Base-by-base conservation (phyloP, 805 yeast genomes). In the Tanozyma kutaoensis region DNA sequence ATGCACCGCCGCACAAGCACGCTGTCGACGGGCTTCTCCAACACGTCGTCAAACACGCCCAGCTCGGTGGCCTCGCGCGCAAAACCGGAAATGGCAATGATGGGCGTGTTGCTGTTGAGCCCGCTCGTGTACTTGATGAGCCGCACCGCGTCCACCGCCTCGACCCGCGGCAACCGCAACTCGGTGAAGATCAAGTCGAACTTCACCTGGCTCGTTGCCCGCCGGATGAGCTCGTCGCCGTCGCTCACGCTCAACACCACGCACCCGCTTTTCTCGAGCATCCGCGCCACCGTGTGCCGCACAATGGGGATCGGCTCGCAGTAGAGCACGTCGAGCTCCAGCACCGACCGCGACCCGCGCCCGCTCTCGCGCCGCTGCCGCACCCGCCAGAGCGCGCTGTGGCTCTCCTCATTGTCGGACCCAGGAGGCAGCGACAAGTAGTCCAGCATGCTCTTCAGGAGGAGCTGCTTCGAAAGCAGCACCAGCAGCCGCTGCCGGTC, bases 221-320 rank as follows among this genome's bases (percentile, higher is more conserved):
- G 56, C 33, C 91, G 63, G 10, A 85, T 68, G 32, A 85, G 59
- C 34, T 85, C 95, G 33, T 84, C 88, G 2, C 93, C 95, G 32
- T 74, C 73, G 0, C 73, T 58, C 5, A 81, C 78, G 3, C 79
- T 60, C 4, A 81, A 79, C 7, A 84, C 94, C 9, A 76, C 71
- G 52, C 94, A 84, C 1, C 93, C 93, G 14, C 74, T 45, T 28
- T 64, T 61, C 33, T 72, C 81, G 31, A 88, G 55, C 34, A 75
- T 62, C 32, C 65, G 69, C 23, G 72, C 66, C 15, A 76, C 65
- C 10, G 81, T 62, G 41, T 69, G 80, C 26, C 93, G 54, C 38
- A 81, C 75, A 30, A 77, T 77, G 0, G 95, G 91, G 33, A 81
- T 80, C 2, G 91, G 84, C 41, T 84, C 95, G 50, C 95, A 85